These are phyloP conservation scores for Cladosporium colombiae DNA, from an alignment of 2,329 filamentous ascomycete species.

Conservation along the genomic window DNA sequence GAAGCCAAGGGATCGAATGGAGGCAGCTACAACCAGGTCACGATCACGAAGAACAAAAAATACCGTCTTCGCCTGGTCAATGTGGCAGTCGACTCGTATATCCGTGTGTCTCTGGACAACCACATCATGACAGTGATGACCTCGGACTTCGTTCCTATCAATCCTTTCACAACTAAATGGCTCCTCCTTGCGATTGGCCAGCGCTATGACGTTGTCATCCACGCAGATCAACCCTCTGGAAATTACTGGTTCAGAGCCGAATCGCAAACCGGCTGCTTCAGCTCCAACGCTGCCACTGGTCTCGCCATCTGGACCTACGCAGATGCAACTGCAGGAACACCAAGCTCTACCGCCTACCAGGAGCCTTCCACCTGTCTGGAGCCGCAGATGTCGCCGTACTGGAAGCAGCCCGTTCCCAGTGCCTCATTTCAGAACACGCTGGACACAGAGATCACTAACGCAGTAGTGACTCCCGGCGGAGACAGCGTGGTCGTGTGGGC, in stretches of 20 bases:
- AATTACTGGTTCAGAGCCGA: slow-evolving; percentile 51
- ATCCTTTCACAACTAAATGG: slow-evolving; percentile 34
- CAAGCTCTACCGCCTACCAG: slow-evolving; percentile 28
- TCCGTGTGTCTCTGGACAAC: slow-evolving; percentile 42
- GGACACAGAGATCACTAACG: slow-evolving; percentile 35
- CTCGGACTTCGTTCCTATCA: slow-evolving; percentile 42
- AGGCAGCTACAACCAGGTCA: slow-evolving; percentile 31
- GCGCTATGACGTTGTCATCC: slow-evolving; percentile 51
- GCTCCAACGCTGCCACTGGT: slow-evolving; percentile 37
- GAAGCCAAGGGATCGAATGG: slow-evolving; percentile 41
- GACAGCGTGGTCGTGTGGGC: slow-evolving; percentile 43
- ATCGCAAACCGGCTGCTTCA: slow-evolving; percentile 40
- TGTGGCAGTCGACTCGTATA: slow-evolving; percentile 46
- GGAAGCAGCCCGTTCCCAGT: slow-evolving; percentile 40
- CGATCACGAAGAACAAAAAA: slow-evolving; percentile 39
- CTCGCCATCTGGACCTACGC: slow-evolving; percentile 42
- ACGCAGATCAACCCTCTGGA: slow-evolving; percentile 45
- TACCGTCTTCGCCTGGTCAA: slow-evolving; percentile 51
- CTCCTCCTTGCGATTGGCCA: slow-evolving; percentile 47
- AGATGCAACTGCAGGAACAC: slow-evolving; percentile 27
- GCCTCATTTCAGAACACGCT: slow-evolving; percentile 37
- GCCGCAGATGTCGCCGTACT: slow-evolving; percentile 35
- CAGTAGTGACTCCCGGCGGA: slow-evolving; percentile 39
- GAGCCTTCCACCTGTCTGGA: slow-evolving; percentile 36
- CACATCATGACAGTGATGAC: slow-evolving; percentile 41